Conservation (phyloP, 164 flowering plant genomes). For the Piper longum region DNA sequence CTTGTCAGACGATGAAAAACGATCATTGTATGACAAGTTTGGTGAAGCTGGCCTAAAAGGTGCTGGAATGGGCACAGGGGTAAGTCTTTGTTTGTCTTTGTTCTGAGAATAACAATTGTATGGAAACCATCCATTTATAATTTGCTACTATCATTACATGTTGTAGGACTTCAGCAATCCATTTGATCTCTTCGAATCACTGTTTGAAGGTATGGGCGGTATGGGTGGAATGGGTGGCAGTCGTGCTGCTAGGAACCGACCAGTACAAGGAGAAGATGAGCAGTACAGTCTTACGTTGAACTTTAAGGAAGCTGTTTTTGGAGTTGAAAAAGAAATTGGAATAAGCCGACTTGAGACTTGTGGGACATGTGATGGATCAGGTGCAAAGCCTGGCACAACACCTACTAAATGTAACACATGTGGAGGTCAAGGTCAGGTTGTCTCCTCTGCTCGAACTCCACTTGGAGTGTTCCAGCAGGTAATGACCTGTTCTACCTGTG, state of each 20-base stretch:
- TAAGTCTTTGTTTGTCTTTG: slow-evolving; percentile 22
- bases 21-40: slow-evolving; percentile 81
- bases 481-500: slow-evolving; percentile 68
- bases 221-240: slow-evolving; percentile 64
- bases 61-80: slow-evolving; percentile 83
- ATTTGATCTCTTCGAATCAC: slow-evolving; percentile 74
- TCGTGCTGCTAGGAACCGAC: slow-evolving; percentile 45
- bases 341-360: slow-evolving; percentile 71
- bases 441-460: slow-evolving; percentile 74
- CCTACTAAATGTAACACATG: slow-evolving; percentile 66
- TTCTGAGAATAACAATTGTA: not conserved
- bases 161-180: slow-evolving; percentile 87
- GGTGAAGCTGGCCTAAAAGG: slow-evolving; percentile 98
- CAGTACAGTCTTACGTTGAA: slow-evolving; percentile 55
- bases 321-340: slow-evolving; percentile 86
- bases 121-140: not conserved
- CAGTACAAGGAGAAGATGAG: slow-evolving; percentile 77
- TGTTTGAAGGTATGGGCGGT: slow-evolving; percentile 70
- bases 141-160: not conserved
- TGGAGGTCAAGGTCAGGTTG: slow-evolving; percentile 92
- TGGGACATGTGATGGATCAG: slow-evolving; percentile 79
- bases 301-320: slow-evolving; percentile 89
- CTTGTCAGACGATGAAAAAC: slow-evolving; percentile 93
- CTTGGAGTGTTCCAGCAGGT: slow-evolving; percentile 90
- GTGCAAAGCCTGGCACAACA: slow-evolving; percentile 79